Evolutionary conservation across 805 yeast genomes (phyloP).

Genomic region (Teunomyces lycoperdinae): DNA sequence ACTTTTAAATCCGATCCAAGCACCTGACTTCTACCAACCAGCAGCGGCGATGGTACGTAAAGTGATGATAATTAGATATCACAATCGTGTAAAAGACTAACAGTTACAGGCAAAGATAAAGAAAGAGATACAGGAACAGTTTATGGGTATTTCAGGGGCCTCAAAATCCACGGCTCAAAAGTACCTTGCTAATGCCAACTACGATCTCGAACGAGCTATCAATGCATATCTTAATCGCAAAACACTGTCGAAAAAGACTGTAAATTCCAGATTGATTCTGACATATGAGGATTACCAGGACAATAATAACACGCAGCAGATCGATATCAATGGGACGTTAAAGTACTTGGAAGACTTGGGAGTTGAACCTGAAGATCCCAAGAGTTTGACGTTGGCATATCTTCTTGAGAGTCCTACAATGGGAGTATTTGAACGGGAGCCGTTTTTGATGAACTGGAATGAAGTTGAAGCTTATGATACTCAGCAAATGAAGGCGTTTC

Average conservation of each 20-base stretch:
- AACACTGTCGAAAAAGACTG: slow-evolving; percentile 1
- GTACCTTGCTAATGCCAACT: slow-evolving; percentile 29
- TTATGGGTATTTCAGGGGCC: slow-evolving; percentile 42
- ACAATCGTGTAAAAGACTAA: neutral
- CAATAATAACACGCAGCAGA: slow-evolving; percentile 31
- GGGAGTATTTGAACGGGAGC: slow-evolving; percentile 54
- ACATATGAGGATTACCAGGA: slow-evolving; percentile 36
- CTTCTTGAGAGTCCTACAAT: slow-evolving; percentile 62
- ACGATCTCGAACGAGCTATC: slow-evolving; percentile 31
- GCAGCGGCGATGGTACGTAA: slow-evolving; percentile 3
- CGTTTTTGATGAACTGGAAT: slow-evolving; percentile 61
- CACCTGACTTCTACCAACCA: neutral
- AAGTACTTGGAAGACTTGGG: slow-evolving; percentile 63
- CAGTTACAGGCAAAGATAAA: neutral
- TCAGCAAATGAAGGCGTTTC: slow-evolving; percentile 44
- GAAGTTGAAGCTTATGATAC: slow-evolving; percentile 27
- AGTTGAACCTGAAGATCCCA: slow-evolving; percentile 70
- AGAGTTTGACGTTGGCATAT: slow-evolving; percentile 67
- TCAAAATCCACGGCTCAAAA: slow-evolving; percentile 30
- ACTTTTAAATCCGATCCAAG: neutral
- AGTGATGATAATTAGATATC: neutral
- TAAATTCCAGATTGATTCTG: slow-evolving; percentile 19
- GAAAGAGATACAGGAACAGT: slow-evolving; percentile 25
- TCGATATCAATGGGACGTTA: slow-evolving; percentile 80
- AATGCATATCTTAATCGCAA: slow-evolving; percentile 21